Conservation (phyloP, 306 rosid genomes). For the Parietaria judaica region DNA sequence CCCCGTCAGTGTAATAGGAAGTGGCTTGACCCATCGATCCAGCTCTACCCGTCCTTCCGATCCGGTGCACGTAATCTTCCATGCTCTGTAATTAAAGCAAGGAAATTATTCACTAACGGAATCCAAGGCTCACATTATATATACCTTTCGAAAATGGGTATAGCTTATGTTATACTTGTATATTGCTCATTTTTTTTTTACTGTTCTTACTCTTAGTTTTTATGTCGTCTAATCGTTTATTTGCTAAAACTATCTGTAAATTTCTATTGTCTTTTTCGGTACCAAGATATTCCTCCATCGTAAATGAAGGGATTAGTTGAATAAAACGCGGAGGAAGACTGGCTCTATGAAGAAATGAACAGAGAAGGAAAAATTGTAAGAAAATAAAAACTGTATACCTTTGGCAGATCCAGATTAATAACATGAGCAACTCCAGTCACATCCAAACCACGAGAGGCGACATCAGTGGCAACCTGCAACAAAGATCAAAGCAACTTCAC, state of each 20-base stretch:
- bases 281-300: no score
- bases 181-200: no score
- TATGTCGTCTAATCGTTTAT: no score
- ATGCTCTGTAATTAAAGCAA: constrained; percentile 82
- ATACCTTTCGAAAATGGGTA: no score
- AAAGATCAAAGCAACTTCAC: constrained; percentile 16
- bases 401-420: constrained; percentile 85
- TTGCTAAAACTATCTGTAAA: no score
- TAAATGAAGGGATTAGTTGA: no score
- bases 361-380: no score
- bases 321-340: no score
- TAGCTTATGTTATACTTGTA: no score
- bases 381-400: constrained; percentile 34
- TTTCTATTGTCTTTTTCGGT: no score
- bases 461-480: constrained; percentile 82
- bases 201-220: no score
- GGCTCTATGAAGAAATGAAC: no score
- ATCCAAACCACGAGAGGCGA: constrained; percentile 89
- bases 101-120: constrained; percentile 20
- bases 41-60: constrained; percentile 90
- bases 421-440: constrained; percentile 89
- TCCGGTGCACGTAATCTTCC: constrained; percentile 93
- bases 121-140: constrained; percentile 25
- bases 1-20: constrained; percentile 73
- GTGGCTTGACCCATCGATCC: constrained; percentile 77